Conservation (phyloP, 176 grass and related monocot genomes). For the Alopecurus myosuroides region DNA sequence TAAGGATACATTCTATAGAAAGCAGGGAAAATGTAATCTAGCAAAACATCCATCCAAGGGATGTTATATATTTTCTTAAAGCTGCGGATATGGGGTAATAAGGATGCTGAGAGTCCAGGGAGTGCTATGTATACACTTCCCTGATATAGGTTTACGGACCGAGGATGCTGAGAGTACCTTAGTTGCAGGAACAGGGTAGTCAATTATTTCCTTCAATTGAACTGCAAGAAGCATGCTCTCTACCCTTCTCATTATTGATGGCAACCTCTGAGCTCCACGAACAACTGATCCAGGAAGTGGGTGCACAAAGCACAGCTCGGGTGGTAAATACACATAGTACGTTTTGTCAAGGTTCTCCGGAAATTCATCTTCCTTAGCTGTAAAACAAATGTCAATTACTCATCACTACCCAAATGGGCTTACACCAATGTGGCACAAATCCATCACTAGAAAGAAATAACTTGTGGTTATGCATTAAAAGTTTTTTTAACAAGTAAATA, state of each 20-base stretch:
- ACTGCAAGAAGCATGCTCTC: conserved; percentile 98
- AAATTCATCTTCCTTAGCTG: conserved; percentile 69
- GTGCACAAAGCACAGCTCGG: conserved; percentile 90
- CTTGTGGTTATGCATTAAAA: background rate
- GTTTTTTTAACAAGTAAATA: conserved; percentile 14
- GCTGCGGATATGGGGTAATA: background rate
- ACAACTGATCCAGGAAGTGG: conserved; percentile 86
- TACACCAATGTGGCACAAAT: conserved; percentile 2
- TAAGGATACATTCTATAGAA: background rate
- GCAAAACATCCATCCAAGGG: background rate
- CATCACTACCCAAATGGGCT: background rate
- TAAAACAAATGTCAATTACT: conserved; percentile 13
- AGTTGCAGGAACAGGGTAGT: conserved; percentile 74
- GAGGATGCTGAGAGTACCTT: conserved; percentile 51
- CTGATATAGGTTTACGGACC: background rate
- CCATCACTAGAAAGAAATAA: background rate
- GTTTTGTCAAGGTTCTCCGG: conserved; percentile 92
- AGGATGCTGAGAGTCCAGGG: conserved; percentile 5
- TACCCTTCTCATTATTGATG: conserved; percentile 97
- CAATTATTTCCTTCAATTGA: conserved; percentile 93
- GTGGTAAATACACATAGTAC: conserved; percentile 96
- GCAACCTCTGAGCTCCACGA: conserved; percentile 91
- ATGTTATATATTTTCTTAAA: background rate
- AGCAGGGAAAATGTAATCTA: background rate
- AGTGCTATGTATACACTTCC: background rate